Conservation (phyloP, 495 filamentous ascomycete species). For the Neurospora tetrasperma region DNA sequence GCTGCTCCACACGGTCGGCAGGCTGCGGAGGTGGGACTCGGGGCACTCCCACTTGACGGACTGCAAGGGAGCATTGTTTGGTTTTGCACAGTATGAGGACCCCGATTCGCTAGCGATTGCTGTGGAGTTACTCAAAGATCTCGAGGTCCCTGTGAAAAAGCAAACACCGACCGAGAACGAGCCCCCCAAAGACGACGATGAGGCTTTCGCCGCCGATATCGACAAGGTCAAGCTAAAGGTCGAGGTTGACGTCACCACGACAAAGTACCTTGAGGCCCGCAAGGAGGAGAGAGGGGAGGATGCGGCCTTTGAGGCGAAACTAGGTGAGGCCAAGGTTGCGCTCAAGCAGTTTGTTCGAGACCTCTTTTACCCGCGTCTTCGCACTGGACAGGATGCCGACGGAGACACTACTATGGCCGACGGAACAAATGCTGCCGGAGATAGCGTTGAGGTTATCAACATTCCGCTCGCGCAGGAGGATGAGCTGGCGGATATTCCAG, state of each 20-base stretch:
- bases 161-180: conserved; percentile 41
- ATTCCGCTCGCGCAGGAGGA: conserved; percentile 86
- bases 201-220: conserved; percentile 46
- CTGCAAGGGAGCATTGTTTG: conserved; percentile 78
- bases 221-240: conserved; percentile 65
- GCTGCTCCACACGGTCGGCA: conserved; percentile 68
- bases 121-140: conserved; percentile 73
- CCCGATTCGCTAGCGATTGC: conserved; percentile 78
- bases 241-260: conserved; percentile 69
- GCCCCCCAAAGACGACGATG: conserved; percentile 33
- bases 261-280: conserved; percentile 73
- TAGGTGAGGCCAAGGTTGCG: conserved; percentile 52
- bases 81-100: conserved; percentile 96
- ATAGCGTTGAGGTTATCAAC: conserved; percentile 74
- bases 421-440: conserved; percentile 41
- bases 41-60: conserved; percentile 55
- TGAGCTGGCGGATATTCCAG: conserved; percentile 89
- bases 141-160: conserved; percentile 76
- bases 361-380: conserved; percentile 58
- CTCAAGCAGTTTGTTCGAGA: conserved; percentile 58
- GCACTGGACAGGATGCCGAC: conserved; percentile 42
- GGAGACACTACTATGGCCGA: conserved; percentile 64
- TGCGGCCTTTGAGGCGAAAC: conserved; percentile 53
- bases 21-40: conserved; percentile 69
- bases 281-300: conserved; percentile 55